Percentiles rank a stretch among this genome's conserved stretches.
Conservation (phyloP, 2,329 filamentous ascomycete genomes). For the Fusarium transvaalense region DNA sequence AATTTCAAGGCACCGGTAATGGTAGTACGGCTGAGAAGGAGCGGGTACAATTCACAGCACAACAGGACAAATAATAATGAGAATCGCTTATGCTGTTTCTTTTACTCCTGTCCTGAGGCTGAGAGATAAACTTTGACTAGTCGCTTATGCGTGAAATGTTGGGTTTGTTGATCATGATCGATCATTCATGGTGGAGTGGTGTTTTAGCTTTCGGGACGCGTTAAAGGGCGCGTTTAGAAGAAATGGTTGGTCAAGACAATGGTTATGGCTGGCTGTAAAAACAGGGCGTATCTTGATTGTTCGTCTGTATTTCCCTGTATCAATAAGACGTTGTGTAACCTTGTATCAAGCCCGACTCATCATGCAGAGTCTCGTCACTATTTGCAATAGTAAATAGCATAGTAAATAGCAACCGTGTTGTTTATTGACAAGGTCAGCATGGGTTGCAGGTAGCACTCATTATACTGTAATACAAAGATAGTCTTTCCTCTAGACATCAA, state of each 20-base stretch:
- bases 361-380: conserved; percentile 29
- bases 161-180: conserved; percentile 30
- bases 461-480: too few relatives aligned
- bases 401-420: conserved; percentile 42
- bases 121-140: conserved; percentile 29
- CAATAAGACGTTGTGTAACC: neutral
- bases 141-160: conserved; percentile 30
- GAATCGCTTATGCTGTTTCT: neutral
- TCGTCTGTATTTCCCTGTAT: neutral
- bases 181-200: conserved; percentile 28
- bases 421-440: too few relatives aligned
- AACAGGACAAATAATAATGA: conserved; percentile 12
- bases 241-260: conserved; percentile 26
- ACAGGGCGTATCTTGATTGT: too few relatives aligned
- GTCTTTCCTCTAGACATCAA: too few relatives aligned
- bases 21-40: neutral
- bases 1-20: conserved; percentile 51
- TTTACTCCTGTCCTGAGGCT: too few relatives aligned
- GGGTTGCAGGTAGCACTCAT: too few relatives aligned
- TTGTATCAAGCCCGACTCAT: conserved; percentile 29
- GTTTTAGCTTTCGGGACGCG: conserved; percentile 34
- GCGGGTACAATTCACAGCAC: conserved; percentile 6
- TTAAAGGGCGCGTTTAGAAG: conserved; percentile 30
- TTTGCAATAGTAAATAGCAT: conserved; percentile 17
- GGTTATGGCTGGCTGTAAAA: conserved; percentile 26